Conservation (phyloP, 306 rosid species). For the Ziziphus jujuba region DNA sequence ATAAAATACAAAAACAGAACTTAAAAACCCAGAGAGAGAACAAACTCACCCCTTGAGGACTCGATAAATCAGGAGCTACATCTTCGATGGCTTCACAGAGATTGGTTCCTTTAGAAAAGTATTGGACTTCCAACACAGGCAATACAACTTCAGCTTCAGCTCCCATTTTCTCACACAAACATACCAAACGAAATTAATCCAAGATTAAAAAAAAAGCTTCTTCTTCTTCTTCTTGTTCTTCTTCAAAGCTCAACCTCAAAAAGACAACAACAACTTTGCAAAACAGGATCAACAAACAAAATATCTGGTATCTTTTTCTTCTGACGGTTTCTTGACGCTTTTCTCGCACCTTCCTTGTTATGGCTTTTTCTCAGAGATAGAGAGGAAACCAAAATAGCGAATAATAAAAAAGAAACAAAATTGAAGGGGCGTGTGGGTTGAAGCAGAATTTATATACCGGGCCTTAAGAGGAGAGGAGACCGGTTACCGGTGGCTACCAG, state of each 20-base stretch:
- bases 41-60: constrained; percentile 54
- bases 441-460: constrained; percentile 30
- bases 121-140: constrained; percentile 54
- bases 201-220: neutral
- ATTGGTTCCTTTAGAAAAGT: constrained; percentile 43
- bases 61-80: constrained; percentile 48
- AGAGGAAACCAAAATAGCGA: neutral
- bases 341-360: constrained; percentile 43
- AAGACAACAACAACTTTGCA: neutral
- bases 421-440: neutral
- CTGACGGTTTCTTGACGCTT: constrained; percentile 29
- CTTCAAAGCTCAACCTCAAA: constrained; percentile 10
- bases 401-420: constrained; percentile 7
- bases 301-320: constrained; percentile 21
- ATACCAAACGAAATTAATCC: constrained; percentile 17
- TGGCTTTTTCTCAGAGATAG: neutral
- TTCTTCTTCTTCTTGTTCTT: neutral
- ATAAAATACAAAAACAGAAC: no score
- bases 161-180: constrained; percentile 53
- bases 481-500: constrained; percentile 62
- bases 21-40: no score
- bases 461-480: constrained; percentile 13
- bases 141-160: constrained; percentile 67
- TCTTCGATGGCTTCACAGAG: constrained; percentile 53
- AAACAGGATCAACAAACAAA: neutral